phyloP scores from a whole-genome alignment of 306 rosid genomes.

The Citrullus mucosospermus region DNA sequence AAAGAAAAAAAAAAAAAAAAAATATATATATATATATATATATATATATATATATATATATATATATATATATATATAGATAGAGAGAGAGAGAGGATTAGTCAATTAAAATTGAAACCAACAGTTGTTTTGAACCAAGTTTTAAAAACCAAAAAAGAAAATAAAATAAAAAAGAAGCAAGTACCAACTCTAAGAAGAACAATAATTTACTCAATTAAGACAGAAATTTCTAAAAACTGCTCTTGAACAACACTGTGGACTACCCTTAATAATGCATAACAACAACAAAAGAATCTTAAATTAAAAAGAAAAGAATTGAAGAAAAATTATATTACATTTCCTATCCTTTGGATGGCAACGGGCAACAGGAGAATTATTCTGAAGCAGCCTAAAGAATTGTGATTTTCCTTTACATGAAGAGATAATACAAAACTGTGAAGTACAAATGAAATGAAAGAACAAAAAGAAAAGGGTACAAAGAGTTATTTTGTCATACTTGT shows the following conservation, averaged over 20 bases:
- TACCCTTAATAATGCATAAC: neutral
- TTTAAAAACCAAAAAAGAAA: too few species aligned
- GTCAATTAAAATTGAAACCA: too few species aligned
- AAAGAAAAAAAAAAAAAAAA: too few species aligned
- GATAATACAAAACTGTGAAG: slow-evolving; percentile 7
- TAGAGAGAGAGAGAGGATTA: too few species aligned
- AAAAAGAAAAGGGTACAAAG: neutral
- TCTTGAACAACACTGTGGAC: neutral
- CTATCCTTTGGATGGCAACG: slow-evolving; percentile 64
- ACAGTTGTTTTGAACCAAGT: too few species aligned
- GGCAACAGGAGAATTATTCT: slow-evolving; percentile 35
- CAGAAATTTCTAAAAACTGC: neutral
- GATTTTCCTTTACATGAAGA: slow-evolving; percentile 31
- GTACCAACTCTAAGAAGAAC: neutral
- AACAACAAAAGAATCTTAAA: neutral
- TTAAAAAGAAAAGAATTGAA: neutral
- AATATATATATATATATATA: too few species aligned
- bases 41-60: too few species aligned
- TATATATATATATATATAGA: too few species aligned
- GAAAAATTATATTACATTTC: slow-evolving; percentile 18
- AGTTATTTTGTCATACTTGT: slow-evolving; percentile 23
- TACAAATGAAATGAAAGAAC: neutral
- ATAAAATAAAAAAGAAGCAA: neutral
- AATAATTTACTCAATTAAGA: neutral
- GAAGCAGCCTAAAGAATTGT: slow-evolving; percentile 66